Percentiles rank a stretch among this genome's conserved stretches.
Conservation (phyloP, 768 basidiomycete genomes). For the Psilocybe cubensis region DNA sequence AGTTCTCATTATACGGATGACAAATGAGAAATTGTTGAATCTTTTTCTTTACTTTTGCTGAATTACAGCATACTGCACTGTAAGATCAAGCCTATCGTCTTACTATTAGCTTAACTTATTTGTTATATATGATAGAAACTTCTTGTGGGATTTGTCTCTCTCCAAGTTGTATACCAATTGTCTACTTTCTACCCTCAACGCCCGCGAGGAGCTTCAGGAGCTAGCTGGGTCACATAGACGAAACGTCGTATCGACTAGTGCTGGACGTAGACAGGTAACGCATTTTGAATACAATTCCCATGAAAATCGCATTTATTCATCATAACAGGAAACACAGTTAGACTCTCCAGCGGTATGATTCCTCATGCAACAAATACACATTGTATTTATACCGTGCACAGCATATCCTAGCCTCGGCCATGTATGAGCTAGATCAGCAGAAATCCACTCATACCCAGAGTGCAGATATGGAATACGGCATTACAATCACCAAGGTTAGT, state of each 20-base stretch:
- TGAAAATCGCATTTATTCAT: neutral
- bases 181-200: conserved; percentile 51
- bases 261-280: conserved; percentile 14
- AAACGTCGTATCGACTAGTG: conserved; percentile 20
- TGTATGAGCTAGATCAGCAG: conserved; percentile 1
- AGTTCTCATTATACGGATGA: neutral
- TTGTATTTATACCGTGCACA: too few species aligned
- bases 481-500: neutral
- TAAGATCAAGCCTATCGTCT: conserved; percentile 24
- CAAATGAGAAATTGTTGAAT: neutral
- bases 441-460: neutral
- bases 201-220: conserved; percentile 38
- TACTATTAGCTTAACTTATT: neutral
- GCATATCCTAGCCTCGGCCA: neutral
- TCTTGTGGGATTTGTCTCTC: conserved; percentile 51
- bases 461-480: neutral
- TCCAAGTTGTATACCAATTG: conserved; percentile 55
- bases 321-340: neutral
- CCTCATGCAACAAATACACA: too few species aligned
- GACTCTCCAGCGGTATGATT: neutral
- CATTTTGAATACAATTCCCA: neutral
- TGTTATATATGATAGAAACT: conserved; percentile 37
- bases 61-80: conserved; percentile 44
- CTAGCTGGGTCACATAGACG: conserved; percentile 25
- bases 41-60: neutral